Evolutionary conservation across 2,329 filamentous ascomycete species (phyloP).

Genomic region (Davidsoniella eucalypti): DNA sequence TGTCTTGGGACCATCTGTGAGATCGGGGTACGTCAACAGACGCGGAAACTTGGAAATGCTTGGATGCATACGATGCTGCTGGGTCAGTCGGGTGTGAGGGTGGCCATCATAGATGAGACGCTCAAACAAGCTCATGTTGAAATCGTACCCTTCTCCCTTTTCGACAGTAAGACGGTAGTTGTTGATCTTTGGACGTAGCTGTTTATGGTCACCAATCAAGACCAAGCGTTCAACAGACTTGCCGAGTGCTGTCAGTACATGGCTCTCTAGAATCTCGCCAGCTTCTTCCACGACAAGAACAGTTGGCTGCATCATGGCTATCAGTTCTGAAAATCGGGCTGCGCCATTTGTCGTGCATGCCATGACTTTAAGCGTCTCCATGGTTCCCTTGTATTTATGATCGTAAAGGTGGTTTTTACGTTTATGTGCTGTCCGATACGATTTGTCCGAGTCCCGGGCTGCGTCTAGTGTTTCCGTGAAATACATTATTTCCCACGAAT

Average conservation of each 20-base stretch:
- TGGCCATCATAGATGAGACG: conserved; percentile 41
- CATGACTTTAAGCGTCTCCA: conserved; percentile 43
- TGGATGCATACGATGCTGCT: conserved; percentile 53
- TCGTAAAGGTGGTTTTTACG: conserved; percentile 27
- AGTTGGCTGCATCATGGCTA: conserved; percentile 37
- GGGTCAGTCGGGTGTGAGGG: conserved; percentile 34
- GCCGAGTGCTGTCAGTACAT: conserved; percentile 40
- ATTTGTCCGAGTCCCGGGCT: conserved; percentile 23
- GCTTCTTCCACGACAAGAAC: conserved; percentile 56
- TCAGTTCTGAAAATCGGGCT: conserved; percentile 39
- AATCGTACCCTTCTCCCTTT: conserved; percentile 27
- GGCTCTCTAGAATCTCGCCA: conserved; percentile 49
- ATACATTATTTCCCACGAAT: conserved; percentile 29
- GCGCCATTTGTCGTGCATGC: conserved; percentile 57
- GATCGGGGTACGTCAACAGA: conserved; percentile 42
- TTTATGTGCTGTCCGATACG: conserved; percentile 27
- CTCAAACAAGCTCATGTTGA: conserved; percentile 45
- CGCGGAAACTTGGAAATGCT: conserved; percentile 46
- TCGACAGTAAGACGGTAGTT: conserved; percentile 46
- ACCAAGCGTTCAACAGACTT: conserved; percentile 44
- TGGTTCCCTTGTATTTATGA: conserved; percentile 25
- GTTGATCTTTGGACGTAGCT: conserved; percentile 50
- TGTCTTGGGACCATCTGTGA: conserved; percentile 39
- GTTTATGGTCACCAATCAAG: conserved; percentile 58
- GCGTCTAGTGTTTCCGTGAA: conserved; percentile 31